phyloP scores from a whole-genome alignment of 768 basidiomycete genomes.

The Rhodotorula graminis region DNA sequence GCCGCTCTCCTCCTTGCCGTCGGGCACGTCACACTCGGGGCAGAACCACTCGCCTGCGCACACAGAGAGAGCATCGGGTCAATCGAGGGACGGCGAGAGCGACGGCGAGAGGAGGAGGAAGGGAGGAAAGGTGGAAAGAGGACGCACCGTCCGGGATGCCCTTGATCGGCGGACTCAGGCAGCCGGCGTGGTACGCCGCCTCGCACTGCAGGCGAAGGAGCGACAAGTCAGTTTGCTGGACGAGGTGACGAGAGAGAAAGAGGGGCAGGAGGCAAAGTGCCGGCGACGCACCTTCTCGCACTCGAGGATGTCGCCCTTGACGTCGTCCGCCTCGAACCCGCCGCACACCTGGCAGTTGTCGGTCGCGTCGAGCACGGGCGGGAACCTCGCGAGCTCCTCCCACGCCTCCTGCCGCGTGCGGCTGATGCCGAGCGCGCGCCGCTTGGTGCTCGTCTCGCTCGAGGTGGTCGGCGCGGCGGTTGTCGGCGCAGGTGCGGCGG shows the following conservation, averaged over 20 bases:
- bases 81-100: too few species aligned
- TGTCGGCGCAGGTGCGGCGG: background rate
- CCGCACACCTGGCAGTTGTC: slow-evolving; percentile 67
- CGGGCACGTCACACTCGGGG: slow-evolving; percentile 10
- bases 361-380: slow-evolving; percentile 64
- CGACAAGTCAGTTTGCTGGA: background rate
- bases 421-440: slow-evolving; percentile 4
- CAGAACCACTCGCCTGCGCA: slow-evolving; percentile 39
- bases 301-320: slow-evolving; percentile 69
- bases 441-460: background rate
- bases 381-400: slow-evolving; percentile 74
- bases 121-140: slow-evolving; percentile 45
- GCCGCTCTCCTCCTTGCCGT: background rate
- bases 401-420: slow-evolving; percentile 56
- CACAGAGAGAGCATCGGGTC: too few species aligned
- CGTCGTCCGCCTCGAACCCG: slow-evolving; percentile 53
- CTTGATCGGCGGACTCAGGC: slow-evolving; percentile 70
- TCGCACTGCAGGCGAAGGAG: slow-evolving; percentile 62
- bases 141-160: slow-evolving; percentile 82
- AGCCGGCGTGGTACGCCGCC: slow-evolving; percentile 74
- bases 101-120: too few species aligned
- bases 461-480: background rate
- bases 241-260: too few species aligned
- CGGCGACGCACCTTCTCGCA: slow-evolving; percentile 81
- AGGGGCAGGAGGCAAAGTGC: too few species aligned